phyloP scores from a whole-genome alignment of 176 grass and related monocot species.

The Chloris gayana region DNA sequence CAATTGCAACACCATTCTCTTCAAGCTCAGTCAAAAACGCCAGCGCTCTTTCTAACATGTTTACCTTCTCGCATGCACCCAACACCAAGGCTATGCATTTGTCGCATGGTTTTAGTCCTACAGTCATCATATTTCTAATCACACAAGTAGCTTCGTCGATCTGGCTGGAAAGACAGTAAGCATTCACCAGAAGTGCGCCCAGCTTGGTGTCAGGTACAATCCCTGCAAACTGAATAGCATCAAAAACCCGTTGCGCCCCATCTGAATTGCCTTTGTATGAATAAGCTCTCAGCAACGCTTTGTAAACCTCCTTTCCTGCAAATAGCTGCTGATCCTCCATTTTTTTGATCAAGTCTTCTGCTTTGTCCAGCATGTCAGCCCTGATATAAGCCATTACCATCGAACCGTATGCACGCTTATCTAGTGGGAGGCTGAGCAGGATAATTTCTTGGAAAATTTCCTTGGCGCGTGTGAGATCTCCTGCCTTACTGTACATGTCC shows the following conservation, averaged over 20 bases:
- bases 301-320: constrained; percentile 80
- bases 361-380: constrained; percentile 62
- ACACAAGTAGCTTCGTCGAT: constrained; percentile 49
- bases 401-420: constrained; percentile 76
- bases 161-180: constrained; percentile 59
- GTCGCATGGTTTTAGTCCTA: constrained; percentile 53
- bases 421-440: constrained; percentile 59
- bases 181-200: constrained; percentile 79
- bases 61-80: constrained; percentile 55
- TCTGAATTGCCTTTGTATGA: constrained; percentile 61
- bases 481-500: constrained; percentile 65
- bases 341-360: constrained; percentile 66
- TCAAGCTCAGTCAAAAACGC: constrained; percentile 80
- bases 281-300: constrained; percentile 87
- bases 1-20: constrained; percentile 51
- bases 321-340: constrained; percentile 63
- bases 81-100: constrained; percentile 61
- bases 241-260: constrained; percentile 70
- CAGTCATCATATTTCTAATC: constrained; percentile 72
- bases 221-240: constrained; percentile 72
- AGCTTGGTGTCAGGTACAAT: constrained; percentile 67
- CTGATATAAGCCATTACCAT: constrained; percentile 96
- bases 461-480: constrained; percentile 52
- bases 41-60: constrained; percentile 60
- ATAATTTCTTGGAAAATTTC: constrained; percentile 69